Evolutionary conservation across 163 green algal genomes (phyloP).

Genomic region (Chlamydomonas reinhardtii): DNA sequence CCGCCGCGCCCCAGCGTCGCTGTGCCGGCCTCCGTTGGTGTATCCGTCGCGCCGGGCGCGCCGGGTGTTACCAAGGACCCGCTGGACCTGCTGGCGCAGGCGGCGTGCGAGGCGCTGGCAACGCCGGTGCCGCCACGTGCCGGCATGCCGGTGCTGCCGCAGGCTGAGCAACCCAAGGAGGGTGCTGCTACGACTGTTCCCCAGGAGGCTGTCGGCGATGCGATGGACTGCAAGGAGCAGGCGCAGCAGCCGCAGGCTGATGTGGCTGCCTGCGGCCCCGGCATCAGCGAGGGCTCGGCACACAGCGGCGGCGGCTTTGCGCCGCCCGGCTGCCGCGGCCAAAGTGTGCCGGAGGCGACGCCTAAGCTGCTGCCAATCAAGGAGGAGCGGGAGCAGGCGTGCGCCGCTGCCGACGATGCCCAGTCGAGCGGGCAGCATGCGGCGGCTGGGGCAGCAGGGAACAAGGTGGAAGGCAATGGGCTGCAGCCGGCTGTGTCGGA

Average conservation of each 20-base stretch:
- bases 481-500: not conserved
- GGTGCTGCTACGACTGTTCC: no score
- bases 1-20: no score
- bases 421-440: not conserved
- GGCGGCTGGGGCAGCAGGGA: not conserved
- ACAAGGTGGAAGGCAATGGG: not conserved
- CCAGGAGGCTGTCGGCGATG: no score
- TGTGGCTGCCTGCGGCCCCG: not conserved
- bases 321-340: no score
- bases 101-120: conserved; percentile 23
- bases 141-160: not conserved
- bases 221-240: no score
- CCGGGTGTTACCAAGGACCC: not conserved
- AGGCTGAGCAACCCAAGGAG: no score
- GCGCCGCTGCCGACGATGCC: not conserved
- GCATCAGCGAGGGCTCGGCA: not conserved
- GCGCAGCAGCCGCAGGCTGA: not conserved
- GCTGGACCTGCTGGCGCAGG: conserved; percentile 27
- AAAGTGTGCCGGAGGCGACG: not conserved
- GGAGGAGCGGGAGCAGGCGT: not conserved
- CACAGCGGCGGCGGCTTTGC: not conserved
- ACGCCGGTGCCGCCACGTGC: not conserved
- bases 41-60: no score
- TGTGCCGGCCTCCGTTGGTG: no score
- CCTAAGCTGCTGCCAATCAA: not conserved